Evolutionary conservation across 345 rosid genomes (phyloP).

Genomic region (Microthlaspi erraticum): DNA sequence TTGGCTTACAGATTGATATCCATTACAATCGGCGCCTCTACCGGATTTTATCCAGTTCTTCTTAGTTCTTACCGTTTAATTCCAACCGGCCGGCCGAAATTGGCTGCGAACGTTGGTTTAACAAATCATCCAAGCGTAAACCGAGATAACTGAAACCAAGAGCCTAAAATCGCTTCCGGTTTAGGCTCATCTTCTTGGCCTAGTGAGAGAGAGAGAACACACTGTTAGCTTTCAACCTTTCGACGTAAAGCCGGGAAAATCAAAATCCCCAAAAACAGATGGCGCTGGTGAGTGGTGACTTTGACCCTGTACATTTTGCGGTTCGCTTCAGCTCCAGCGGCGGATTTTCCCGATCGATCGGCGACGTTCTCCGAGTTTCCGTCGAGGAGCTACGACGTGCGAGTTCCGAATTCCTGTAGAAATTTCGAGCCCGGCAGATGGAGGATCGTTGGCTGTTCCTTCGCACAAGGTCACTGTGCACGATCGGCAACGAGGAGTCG

Average conservation of each 20-base stretch:
- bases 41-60: neutral
- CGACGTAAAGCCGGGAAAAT: conserved; percentile 40
- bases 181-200: neutral
- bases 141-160: neutral
- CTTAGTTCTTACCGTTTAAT: neutral
- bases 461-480: conserved; percentile 84
- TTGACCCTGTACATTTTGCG: conserved; percentile 45
- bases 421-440: conserved; percentile 41
- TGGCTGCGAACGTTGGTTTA: neutral
- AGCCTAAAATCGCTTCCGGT: conserved; percentile 14
- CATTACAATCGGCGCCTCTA: neutral
- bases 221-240: conserved; percentile 38
- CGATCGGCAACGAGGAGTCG: conserved; percentile 81
- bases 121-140: neutral
- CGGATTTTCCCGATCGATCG: conserved; percentile 14
- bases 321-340: conserved; percentile 45
- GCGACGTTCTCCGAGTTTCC: conserved; percentile 37
- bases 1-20: neutral
- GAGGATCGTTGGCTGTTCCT: conserved; percentile 51
- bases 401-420: conserved; percentile 60
- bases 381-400: conserved; percentile 44
- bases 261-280: conserved; percentile 38
- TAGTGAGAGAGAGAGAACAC: neutral
- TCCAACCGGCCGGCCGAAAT: no score
- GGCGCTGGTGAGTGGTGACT: no score